These are phyloP conservation scores for Juncus inflexus DNA, from an alignment of 176 grass and related monocot species.

Conservation along the genomic window DNA sequence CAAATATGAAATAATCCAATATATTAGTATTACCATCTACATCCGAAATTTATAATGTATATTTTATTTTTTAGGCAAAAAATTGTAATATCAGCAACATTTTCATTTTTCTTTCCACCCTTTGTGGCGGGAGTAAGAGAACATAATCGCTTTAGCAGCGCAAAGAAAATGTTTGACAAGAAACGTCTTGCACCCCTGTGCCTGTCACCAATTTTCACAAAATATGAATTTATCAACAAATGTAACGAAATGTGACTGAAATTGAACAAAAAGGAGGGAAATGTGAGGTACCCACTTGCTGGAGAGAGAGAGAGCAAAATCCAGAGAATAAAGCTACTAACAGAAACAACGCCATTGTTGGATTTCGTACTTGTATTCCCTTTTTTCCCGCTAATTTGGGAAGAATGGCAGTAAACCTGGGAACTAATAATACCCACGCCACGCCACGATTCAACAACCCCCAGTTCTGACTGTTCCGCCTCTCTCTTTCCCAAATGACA, in stretches of 20 bases:
- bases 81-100: too few species aligned
- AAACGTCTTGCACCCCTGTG: constrained; percentile 54
- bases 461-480: too few species aligned
- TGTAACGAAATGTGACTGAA: background rate
- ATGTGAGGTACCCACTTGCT: constrained; percentile 32
- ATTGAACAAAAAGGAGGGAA: constrained; percentile 2
- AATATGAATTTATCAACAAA: constrained; percentile 3
- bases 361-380: background rate
- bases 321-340: constrained; percentile 20
- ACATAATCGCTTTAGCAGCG: constrained; percentile 61
- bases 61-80: too few species aligned
- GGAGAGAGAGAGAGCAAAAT: constrained; percentile 24
- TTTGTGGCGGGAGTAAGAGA: constrained; percentile 67
- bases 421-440: too few species aligned
- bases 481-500: too few species aligned
- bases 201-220: constrained; percentile 32
- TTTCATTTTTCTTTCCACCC: constrained; percentile 36
- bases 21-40: too few species aligned
- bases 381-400: background rate
- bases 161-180: constrained; percentile 60
- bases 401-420: background rate
- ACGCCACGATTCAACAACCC: too few species aligned
- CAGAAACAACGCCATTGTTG: background rate
- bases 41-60: too few species aligned
- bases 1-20: too few species aligned